Evolutionary conservation across 306 rosid species (phyloP).

Genomic region (Dryas drummondii): DNA sequence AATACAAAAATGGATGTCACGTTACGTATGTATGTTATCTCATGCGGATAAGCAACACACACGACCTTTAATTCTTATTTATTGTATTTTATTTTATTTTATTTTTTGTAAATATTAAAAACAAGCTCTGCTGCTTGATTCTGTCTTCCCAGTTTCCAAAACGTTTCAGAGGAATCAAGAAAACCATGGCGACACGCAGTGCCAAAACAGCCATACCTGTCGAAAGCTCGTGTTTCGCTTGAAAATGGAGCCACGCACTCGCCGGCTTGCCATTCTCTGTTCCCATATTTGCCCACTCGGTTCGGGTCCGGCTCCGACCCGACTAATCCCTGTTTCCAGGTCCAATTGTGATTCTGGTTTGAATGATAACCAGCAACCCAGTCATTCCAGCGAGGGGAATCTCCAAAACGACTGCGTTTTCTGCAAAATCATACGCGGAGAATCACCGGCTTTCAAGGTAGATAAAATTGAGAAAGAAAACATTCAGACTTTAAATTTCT

Average conservation of each 20-base stretch:
- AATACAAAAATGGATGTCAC: too few relatives aligned
- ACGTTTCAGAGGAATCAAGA: neutral
- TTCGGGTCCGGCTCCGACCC: conserved; percentile 21
- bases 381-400: conserved; percentile 20
- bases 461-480: neutral
- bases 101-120: neutral
- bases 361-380: neutral
- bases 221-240: conserved; percentile 8
- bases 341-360: conserved; percentile 34
- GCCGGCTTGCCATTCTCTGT: conserved; percentile 61
- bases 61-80: neutral
- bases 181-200: conserved; percentile 22
- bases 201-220: neutral
- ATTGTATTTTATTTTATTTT: neutral
- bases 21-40: neutral
- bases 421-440: conserved; percentile 71
- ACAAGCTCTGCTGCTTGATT: neutral
- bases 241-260: conserved; percentile 49
- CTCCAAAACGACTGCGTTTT: conserved; percentile 58
- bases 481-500: neutral
- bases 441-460: conserved; percentile 69
- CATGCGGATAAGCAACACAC: conserved; percentile 10
- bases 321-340: conserved; percentile 10
- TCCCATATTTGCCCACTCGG: conserved; percentile 53
- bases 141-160: neutral